A percentile compares a stretch with the other conserved stretches of the same genome.
Conservation (phyloP, 495 filamentous ascomycete species). For the Articulospora tetracladia region DNA sequence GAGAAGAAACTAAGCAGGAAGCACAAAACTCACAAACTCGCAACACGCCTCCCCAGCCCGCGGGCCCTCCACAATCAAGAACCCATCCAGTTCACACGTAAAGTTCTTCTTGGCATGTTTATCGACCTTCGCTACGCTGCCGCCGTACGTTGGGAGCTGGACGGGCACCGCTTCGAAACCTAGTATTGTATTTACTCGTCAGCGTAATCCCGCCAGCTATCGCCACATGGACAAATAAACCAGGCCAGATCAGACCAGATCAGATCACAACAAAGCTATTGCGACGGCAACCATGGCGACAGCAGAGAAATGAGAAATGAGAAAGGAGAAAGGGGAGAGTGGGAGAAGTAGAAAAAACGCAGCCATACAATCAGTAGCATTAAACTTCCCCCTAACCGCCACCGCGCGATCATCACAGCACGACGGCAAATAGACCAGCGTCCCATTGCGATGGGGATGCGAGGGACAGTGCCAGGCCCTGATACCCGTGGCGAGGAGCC, state of each 20-base stretch:
- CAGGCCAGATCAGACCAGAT: too few relatives aligned
- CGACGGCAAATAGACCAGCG: background rate
- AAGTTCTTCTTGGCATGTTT: background rate
- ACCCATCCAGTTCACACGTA: background rate
- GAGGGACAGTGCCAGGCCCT: background rate
- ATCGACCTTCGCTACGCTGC: background rate
- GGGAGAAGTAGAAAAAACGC: background rate
- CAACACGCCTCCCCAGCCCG: background rate
- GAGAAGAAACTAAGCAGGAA: background rate
- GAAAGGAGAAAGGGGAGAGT: background rate
- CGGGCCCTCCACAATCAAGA: background rate
- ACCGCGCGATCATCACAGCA: background rate
- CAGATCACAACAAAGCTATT: too few relatives aligned
- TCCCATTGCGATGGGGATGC: background rate
- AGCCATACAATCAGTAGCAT: background rate
- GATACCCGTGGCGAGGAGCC: background rate
- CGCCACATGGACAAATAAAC: too few relatives aligned
- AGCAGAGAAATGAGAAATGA: background rate
- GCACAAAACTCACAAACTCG: background rate
- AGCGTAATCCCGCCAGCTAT: background rate
- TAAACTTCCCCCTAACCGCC: background rate
- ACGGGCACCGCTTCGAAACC: background rate
- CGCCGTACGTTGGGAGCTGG: background rate
- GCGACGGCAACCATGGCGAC: too few relatives aligned
- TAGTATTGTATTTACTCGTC: background rate